Conservation (phyloP, 2,329 filamentous ascomycete genomes). For the Davidsoniella neocaledoniae region DNA sequence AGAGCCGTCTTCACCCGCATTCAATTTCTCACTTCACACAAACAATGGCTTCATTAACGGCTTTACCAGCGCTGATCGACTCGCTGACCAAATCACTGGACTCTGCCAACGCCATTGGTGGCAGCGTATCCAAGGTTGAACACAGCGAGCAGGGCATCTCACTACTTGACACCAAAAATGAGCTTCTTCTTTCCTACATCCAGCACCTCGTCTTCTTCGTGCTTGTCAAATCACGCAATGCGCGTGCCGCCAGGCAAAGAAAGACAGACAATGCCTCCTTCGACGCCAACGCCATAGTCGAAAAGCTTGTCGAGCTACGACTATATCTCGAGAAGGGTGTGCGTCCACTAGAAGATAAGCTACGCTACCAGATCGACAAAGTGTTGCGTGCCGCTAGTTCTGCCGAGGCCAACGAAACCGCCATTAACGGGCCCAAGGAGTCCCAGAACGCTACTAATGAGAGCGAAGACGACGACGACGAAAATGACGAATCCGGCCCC, state of each 20-base stretch:
- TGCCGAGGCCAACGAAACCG: constrained; percentile 29
- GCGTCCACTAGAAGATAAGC: constrained; percentile 69
- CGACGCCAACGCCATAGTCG: constrained; percentile 38
- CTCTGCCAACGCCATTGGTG: constrained; percentile 49
- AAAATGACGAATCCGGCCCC: constrained; percentile 22
- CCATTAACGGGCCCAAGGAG: constrained; percentile 9
- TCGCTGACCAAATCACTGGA: constrained; percentile 41
- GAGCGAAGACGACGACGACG: constrained; percentile 19
- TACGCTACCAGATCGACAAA: constrained; percentile 94
- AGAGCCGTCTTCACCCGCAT: not conserved
- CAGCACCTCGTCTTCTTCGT: constrained; percentile 87
- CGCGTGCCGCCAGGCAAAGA: constrained; percentile 10
- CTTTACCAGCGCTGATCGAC: constrained; percentile 32
- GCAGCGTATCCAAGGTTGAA: constrained; percentile 43
- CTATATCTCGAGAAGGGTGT: constrained; percentile 88
- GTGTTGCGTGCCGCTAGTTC: constrained; percentile 78
- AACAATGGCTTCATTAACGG: constrained; percentile 32
- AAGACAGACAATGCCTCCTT: constrained; percentile 11
- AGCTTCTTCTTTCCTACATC: constrained; percentile 88
- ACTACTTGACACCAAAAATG: constrained; percentile 88
- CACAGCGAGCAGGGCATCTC: constrained; percentile 81
- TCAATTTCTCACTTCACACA: not conserved
- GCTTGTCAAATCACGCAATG: constrained; percentile 58
- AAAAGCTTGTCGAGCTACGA: constrained; percentile 80
- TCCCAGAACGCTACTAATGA: constrained; percentile 14